These are phyloP conservation scores for Ocimum tenuiflorum DNA, from an alignment of 257 asterid genomes.

Conservation along the genomic window DNA sequence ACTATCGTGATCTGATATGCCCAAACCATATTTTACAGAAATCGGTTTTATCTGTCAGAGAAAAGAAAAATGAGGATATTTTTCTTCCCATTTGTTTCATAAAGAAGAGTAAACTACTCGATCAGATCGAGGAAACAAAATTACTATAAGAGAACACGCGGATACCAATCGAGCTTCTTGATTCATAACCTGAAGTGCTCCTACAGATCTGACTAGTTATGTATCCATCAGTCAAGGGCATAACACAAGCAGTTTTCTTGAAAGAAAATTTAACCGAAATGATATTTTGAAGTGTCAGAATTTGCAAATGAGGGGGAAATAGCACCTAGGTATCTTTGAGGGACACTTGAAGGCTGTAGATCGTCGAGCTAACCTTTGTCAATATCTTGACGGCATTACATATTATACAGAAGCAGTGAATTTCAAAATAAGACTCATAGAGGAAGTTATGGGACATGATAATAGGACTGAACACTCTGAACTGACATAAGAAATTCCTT, in stretches of 20 bases:
- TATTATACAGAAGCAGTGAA: background rate
- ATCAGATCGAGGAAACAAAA: background rate
- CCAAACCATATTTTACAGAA: constrained; percentile 85
- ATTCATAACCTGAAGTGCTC: background rate
- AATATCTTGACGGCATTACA: background rate
- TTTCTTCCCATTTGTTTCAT: background rate
- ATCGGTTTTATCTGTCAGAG: constrained; percentile 65
- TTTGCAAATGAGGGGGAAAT: background rate
- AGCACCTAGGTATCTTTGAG: no score
- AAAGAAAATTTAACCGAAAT: background rate
- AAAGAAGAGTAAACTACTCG: background rate
- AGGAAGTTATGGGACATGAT: background rate
- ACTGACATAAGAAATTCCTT: background rate
- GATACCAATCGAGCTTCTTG: background rate
- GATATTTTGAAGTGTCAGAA: background rate
- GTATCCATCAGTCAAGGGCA: no score
- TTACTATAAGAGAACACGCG: background rate
- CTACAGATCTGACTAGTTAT: no score
- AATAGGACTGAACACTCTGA: background rate
- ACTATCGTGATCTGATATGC: constrained; percentile 78
- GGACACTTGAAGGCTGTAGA: no score
- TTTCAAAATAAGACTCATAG: background rate
- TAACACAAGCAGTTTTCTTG: background rate
- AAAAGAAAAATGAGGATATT: background rate
- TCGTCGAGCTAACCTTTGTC: background rate